Conservation (phyloP, 345 rosid genomes). For the Populus nigra region DNA sequence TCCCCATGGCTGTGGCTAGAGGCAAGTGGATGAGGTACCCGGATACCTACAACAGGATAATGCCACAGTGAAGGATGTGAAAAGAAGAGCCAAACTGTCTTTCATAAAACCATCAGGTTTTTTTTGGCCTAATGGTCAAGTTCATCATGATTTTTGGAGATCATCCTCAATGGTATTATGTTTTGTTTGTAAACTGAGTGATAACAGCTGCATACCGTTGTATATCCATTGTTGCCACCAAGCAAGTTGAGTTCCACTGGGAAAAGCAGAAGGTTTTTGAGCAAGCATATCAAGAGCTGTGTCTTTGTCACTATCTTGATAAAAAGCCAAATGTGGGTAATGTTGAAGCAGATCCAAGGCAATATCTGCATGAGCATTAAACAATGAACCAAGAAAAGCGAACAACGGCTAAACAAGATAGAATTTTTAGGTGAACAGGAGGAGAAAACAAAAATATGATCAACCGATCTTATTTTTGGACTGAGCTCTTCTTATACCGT, state of each 20-base stretch:
- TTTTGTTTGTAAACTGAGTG: not conserved
- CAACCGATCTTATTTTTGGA: no score
- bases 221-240: slow-evolving; percentile 61
- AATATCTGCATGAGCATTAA: slow-evolving; percentile 37
- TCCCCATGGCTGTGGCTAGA: slow-evolving; percentile 9
- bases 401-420: not conserved
- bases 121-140: not conserved
- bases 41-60: slow-evolving; percentile 16
- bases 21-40: slow-evolving; percentile 12
- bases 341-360: slow-evolving; percentile 59
- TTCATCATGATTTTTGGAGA: no score
- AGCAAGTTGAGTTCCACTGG: slow-evolving; percentile 51
- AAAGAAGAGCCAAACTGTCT: not conserved
- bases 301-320: slow-evolving; percentile 54
- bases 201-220: slow-evolving; percentile 32
- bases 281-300: slow-evolving; percentile 60
- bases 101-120: not conserved
- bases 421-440: not conserved
- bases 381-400: not conserved
- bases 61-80: not conserved
- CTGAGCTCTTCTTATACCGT: slow-evolving; percentile 34
- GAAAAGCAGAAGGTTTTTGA: slow-evolving; percentile 61
- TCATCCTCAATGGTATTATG: no score
- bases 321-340: slow-evolving; percentile 43
- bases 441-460: not conserved